Evolutionary conservation across 2,329 filamentous ascomycete genomes (phyloP).

Genomic region (Nemania bipapillata): DNA sequence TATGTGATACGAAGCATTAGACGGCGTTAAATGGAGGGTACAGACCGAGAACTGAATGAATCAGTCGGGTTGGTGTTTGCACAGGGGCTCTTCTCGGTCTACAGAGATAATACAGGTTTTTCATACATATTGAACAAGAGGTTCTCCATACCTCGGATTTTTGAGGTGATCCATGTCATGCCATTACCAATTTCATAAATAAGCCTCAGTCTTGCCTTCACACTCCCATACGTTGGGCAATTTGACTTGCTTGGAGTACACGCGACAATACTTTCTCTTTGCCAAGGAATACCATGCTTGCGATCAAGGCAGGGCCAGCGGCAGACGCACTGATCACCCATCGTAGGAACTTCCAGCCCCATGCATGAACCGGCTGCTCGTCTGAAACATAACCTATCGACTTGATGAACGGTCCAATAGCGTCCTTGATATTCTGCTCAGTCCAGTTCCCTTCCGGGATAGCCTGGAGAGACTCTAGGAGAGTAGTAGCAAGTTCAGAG

Average conservation of each 20-base stretch:
- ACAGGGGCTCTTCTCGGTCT: slow-evolving; percentile 40
- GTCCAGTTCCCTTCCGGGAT: slow-evolving; percentile 42
- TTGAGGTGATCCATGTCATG: not conserved
- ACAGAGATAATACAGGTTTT: slow-evolving; percentile 35
- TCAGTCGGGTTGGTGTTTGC: slow-evolving; percentile 33
- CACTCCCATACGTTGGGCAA: slow-evolving; percentile 31
- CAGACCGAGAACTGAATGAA: slow-evolving; percentile 24
- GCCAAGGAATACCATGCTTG: slow-evolving; percentile 46
- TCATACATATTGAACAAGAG: slow-evolving; percentile 21
- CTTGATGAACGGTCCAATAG: slow-evolving; percentile 40
- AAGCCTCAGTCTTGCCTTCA: slow-evolving; percentile 4
- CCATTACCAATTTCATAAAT: not conserved
- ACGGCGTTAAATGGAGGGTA: slow-evolving; percentile 46
- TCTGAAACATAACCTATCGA: slow-evolving; percentile 34
- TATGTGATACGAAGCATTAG: slow-evolving; percentile 49
- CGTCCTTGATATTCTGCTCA: slow-evolving; percentile 34
- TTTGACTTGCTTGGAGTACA: slow-evolving; percentile 37
- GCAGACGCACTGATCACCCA: slow-evolving; percentile 45
- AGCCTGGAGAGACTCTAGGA: slow-evolving; percentile 34
- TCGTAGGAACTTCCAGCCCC: slow-evolving; percentile 48
- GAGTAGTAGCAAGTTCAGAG: slow-evolving; percentile 33
- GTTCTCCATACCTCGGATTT: not conserved
- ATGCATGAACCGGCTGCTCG: slow-evolving; percentile 26
- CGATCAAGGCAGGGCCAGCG: slow-evolving; percentile 43
- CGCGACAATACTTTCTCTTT: slow-evolving; percentile 45